Conservation (phyloP, 345 rosid species). For the Fremontodendron californicum region DNA sequence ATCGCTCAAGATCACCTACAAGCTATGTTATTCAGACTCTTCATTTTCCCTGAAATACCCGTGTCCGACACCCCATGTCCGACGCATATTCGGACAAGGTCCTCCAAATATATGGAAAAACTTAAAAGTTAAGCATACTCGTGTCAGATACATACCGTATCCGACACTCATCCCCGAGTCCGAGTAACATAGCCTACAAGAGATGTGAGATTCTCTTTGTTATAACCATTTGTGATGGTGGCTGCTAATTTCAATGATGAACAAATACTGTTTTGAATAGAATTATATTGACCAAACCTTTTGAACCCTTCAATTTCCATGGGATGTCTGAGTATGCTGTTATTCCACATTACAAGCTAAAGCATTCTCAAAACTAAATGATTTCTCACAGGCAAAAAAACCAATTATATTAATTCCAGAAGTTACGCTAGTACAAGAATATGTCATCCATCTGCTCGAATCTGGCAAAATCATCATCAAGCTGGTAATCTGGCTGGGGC, state of each 20-base stretch:
- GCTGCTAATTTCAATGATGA: slow-evolving; percentile 12
- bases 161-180: too few species aligned
- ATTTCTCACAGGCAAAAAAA: slow-evolving; percentile 24
- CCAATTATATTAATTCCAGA: slow-evolving; percentile 41
- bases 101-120: too few species aligned
- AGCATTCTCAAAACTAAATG: slow-evolving; percentile 26
- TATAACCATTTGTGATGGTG: slow-evolving; percentile 7
- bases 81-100: too few species aligned
- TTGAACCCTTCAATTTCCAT: slow-evolving; percentile 34
- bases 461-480: slow-evolving; percentile 40
- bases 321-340: slow-evolving; percentile 27
- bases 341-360: slow-evolving; percentile 23
- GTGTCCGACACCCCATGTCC: too few species aligned
- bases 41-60: too few species aligned
- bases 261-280: slow-evolving; percentile 6
- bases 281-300: slow-evolving; percentile 5
- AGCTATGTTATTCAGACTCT: too few species aligned
- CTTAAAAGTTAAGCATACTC: too few species aligned
- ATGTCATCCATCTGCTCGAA: slow-evolving; percentile 63
- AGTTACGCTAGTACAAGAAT: slow-evolving; percentile 59
- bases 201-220: not conserved
- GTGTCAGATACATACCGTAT: too few species aligned
- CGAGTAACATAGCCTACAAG: too few species aligned
- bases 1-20: slow-evolving; percentile 5
- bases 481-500: slow-evolving; percentile 29